Conservation (phyloP, 306 rosid genomes). For the Mimosa bimucronata region DNA sequence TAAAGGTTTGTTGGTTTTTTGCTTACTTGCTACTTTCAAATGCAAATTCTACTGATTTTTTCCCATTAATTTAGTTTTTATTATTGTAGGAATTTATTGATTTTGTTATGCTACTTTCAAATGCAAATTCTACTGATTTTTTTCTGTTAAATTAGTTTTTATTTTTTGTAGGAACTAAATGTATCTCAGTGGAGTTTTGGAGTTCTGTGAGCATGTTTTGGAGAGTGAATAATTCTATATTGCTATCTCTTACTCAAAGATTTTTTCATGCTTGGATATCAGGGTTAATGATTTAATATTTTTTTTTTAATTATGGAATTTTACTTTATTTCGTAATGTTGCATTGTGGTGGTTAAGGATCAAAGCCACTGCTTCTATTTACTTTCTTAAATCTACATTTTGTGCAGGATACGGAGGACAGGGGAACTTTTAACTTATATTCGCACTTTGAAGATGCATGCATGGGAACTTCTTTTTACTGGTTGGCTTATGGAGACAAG, state of each 20-base stretch:
- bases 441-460: slow-evolving; percentile 92
- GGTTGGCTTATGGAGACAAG: slow-evolving; percentile 95
- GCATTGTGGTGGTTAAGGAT: slow-evolving; percentile 31
- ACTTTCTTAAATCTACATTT: slow-evolving; percentile 17
- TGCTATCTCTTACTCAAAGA: slow-evolving; percentile 19
- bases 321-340: background rate
- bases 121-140: background rate
- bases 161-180: slow-evolving; percentile 11
- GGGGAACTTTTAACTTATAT: slow-evolving; percentile 85
- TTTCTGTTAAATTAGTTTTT: no score
- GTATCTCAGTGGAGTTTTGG: slow-evolving; percentile 1
- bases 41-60: background rate
- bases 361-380: slow-evolving; percentile 21
- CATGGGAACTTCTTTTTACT: slow-evolving; percentile 93
- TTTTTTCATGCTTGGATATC: background rate
- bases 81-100: slow-evolving; percentile 22
- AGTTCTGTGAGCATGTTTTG: slow-evolving; percentile 16
- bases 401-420: slow-evolving; percentile 78
- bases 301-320: slow-evolving; percentile 20
- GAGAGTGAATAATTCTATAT: slow-evolving; percentile 13
- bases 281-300: slow-evolving; percentile 30
- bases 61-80: no score
- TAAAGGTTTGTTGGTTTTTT: slow-evolving; percentile 6
- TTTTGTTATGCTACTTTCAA: background rate
- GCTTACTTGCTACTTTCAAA: background rate